Evolutionary conservation across 2,329 filamentous ascomycete genomes (phyloP).

Genomic region (Ceratocystis albifundus): DNA sequence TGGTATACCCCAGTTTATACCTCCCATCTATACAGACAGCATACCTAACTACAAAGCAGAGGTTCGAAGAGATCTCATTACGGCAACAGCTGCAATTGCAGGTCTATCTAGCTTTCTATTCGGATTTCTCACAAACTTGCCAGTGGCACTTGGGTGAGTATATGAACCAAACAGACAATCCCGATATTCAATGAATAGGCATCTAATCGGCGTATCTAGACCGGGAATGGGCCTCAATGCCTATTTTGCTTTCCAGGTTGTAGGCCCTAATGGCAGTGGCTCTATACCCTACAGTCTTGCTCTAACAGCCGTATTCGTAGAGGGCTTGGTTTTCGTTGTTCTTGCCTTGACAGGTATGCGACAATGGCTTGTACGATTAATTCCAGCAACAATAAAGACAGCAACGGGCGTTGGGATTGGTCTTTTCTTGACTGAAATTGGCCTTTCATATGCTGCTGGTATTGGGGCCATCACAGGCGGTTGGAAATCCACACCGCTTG

Average conservation of each 20-base stretch:
- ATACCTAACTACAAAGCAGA: conserved; percentile 28
- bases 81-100: conserved; percentile 68
- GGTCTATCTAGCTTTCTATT: conserved; percentile 66
- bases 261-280: conserved; percentile 48
- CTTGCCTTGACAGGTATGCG: conserved; percentile 57
- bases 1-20: conserved; percentile 3
- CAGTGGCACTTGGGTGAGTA: conserved; percentile 36
- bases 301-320: conserved; percentile 52
- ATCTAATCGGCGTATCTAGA: conserved; percentile 30
- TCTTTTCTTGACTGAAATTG: conserved; percentile 52
- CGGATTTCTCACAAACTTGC: conserved; percentile 70
- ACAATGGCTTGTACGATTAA: conserved; percentile 58
- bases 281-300: conserved; percentile 48
- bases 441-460: conserved; percentile 65
- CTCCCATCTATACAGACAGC: background rate
- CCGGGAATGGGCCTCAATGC: conserved; percentile 58
- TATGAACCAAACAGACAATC: background rate
- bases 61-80: conserved; percentile 66
- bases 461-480: conserved; percentile 72
- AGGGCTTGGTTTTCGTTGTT: conserved; percentile 53
- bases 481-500: conserved; percentile 52
- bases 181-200: conserved; percentile 5
- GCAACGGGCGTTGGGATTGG: conserved; percentile 56
- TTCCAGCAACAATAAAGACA: conserved; percentile 53
- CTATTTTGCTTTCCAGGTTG: conserved; percentile 57